Base-by-base conservation (phyloP, 441 rosid species). In the Corymbia calophylla region DNA sequence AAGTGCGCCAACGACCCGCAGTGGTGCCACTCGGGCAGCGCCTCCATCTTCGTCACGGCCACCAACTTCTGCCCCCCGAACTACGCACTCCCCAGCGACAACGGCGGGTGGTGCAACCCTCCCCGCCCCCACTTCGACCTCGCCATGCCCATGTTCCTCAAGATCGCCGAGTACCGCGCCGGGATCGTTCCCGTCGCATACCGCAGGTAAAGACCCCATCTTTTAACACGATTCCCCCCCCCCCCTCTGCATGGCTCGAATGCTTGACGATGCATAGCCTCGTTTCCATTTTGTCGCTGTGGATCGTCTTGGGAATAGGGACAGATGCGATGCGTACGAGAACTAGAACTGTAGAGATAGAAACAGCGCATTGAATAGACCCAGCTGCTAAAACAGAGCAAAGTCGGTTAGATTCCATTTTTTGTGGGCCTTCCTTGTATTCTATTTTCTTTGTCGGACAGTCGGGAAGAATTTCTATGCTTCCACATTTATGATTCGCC, bases 1-100 rank as follows among this genome's bases (percentile, higher is more conserved):
- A 95, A 95, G 92, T 95, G 97, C 58, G 93, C 92, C 2, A 87
- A 90, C 77, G 96, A 95, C 86, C 96, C 94, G 4, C 29, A 19
- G 16, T 95, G 96, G 97, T 95, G 97, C 56, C 97, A 95, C 89
- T 93, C 95, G 0, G 96, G 97, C 29, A 90, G 95, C 62, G 95
- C 96, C 29, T 95, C 97, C 88, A 95, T 95, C 87, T 88, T 95
- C 44, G 68, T 95, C 60, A 95, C 96, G 0, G 97, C 97, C 14
- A 95, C 96, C 29, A 95, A 95, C 90, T 95, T 94, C 82, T 95
- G 97, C 93, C 97, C 97, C 1, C 96, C 97, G 4, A 95, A 95
- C 89, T 95, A 47, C 64, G 97, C 96, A 1, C 95, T 86, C 3
- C 94, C 97, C 18, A 95, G 48, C 82, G 96, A 95, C 92, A 93